Base-by-base conservation (phyloP, 2,329 filamentous ascomycete species). In the Claviceps fusiformis region DNA sequence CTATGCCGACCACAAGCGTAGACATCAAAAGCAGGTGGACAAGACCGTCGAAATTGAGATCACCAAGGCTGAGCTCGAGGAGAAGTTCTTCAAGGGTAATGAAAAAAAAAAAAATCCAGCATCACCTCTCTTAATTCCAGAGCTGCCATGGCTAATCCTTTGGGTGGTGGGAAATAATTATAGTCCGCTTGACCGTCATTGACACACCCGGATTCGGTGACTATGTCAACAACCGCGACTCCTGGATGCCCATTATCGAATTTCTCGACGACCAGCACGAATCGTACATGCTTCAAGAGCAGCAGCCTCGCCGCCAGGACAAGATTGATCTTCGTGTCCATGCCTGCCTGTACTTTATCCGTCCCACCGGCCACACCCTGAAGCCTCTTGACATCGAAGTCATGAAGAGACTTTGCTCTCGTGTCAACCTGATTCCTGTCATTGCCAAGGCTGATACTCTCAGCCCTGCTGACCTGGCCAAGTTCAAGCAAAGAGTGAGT, bases 41-140 rank as follows among this genome's bases (percentile, higher is more conserved):
- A 97, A 97, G 83, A 98, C 93, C 11, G 93, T 98, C 62, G 95
- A 98, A 79, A 98, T 98, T 65, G 93, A 98, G 75, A 98, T 98
- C 71, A 98, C 93, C 73, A 98, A 98, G 82, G 93, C 93, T 57
- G 93, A 98, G 79, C 79, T 98, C 61, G 93, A 98, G 77, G 93
- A 98, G 86, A 98, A 98, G 80, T 98, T 98, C 81, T 98, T 98
- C 86, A 98, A 98, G 82, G 92, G 92, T 96, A 78, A 56, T 24
- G 24, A 45, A 24, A 46, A 13, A 11, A 27, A 10, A 27, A 24
- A 46, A 24, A 27, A 27, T 5, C 33, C 33, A 35, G 33, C 33
- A 35, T 5, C 33, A 19, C 13, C 15, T 48, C 15, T 48, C 15
- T 31, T n/a, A 5, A 15, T 17, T 33, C 27, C 15, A 15, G 24